These are phyloP conservation scores for Fragosphaeria purpurea DNA, from an alignment of 2,329 filamentous ascomycete species.

Conservation along the genomic window DNA sequence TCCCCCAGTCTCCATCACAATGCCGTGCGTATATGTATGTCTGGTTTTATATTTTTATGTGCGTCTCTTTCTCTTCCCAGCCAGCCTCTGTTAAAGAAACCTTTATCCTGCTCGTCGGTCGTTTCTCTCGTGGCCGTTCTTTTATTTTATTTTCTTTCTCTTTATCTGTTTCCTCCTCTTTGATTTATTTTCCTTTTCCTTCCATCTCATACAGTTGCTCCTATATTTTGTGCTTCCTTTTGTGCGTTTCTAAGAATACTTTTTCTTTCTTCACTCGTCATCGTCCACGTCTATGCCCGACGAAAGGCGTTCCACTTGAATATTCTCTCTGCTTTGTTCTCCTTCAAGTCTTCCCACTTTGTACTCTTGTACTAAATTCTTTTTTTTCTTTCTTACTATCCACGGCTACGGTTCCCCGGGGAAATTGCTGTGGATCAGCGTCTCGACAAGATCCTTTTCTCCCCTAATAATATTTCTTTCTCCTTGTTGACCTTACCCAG, in stretches of 20 bases:
- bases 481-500: neutral
- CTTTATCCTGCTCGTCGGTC: neutral
- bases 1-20: too few relatives aligned
- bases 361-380: neutral
- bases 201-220: too few relatives aligned
- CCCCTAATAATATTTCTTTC: neutral
- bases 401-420: neutral
- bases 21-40: neutral
- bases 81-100: neutral
- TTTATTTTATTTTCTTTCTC: neutral
- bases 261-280: too few relatives aligned
- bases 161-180: neutral
- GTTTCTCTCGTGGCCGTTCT: too few relatives aligned
- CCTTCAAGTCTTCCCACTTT: neutral
- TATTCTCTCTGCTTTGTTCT: too few relatives aligned
- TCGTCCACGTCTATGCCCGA: too few relatives aligned
- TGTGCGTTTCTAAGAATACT: too few relatives aligned
- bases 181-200: neutral
- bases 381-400: neutral
- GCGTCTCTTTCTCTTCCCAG: too few relatives aligned
- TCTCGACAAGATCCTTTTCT: neutral
- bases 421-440: slow-evolving; percentile 3
- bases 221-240: too few relatives aligned
- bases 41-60: too few relatives aligned
- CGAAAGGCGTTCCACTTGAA: too few relatives aligned